Percentiles rank a stretch among this genome's conserved stretches.
Conservation (phyloP, 2,329 filamentous ascomycete species). For the Sporothrix euskadiensis region DNA sequence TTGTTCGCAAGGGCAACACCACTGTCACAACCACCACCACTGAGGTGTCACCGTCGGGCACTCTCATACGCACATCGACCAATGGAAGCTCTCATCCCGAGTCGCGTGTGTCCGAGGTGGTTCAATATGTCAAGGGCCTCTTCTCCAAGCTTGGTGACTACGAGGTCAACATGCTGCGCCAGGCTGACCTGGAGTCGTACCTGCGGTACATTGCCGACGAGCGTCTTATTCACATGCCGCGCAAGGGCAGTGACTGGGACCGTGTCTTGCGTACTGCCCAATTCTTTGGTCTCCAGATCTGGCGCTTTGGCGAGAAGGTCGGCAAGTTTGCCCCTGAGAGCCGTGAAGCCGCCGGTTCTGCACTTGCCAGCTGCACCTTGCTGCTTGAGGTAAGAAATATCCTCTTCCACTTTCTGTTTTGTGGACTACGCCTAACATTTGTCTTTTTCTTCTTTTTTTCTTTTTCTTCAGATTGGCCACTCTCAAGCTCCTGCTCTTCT, state of each 20-base stretch:
- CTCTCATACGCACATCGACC: constrained; percentile 1
- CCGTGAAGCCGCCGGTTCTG: constrained; percentile 37
- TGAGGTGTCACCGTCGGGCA: not conserved
- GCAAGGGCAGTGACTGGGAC: constrained; percentile 46
- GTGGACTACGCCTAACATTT: not conserved
- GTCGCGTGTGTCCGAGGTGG: constrained; percentile 27
- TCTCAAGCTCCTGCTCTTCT: constrained; percentile 43
- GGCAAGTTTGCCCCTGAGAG: constrained; percentile 37
- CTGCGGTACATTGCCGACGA: constrained; percentile 44
- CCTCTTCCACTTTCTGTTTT: not conserved
- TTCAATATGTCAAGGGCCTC: constrained; percentile 27
- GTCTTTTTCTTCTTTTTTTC: too few relatives aligned
- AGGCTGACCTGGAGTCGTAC: constrained; percentile 38
- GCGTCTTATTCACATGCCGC: constrained; percentile 46
- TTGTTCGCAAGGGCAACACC: not conserved
- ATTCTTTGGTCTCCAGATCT: constrained; percentile 46
- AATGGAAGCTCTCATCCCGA: constrained; percentile 17
- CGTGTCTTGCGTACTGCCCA: constrained; percentile 45
- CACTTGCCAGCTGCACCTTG: constrained; percentile 43
- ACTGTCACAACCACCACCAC: constrained; percentile 1
- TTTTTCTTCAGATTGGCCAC: constrained; percentile 40
- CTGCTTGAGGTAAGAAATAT: constrained; percentile 41
- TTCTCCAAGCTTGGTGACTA: constrained; percentile 38
- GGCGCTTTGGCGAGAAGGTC: constrained; percentile 41
- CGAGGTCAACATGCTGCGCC: constrained; percentile 36